These are phyloP conservation scores for Fusarium paranaense DNA, from an alignment of 2,329 filamentous ascomycete genomes.

Conservation along the genomic window DNA sequence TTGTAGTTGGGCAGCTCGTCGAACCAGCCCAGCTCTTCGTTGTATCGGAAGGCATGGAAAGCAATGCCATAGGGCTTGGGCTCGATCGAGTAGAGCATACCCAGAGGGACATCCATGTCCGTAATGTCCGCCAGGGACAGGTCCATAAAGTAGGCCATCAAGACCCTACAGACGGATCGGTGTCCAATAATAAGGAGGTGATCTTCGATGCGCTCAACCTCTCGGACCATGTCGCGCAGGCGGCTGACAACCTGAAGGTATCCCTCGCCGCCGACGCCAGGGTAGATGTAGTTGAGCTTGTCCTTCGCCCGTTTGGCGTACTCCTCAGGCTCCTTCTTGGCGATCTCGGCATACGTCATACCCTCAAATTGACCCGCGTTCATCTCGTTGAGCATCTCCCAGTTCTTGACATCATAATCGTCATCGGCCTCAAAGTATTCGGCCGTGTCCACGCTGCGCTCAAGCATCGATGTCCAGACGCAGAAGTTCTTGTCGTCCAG, in stretches of 20 bases:
- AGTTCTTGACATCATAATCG: slow-evolving; percentile 95
- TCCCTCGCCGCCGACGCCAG: slow-evolving; percentile 93
- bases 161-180: slow-evolving; percentile 88
- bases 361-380: slow-evolving; percentile 95
- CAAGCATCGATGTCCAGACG: slow-evolving; percentile 98
- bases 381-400: slow-evolving; percentile 97
- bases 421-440: slow-evolving; percentile 92
- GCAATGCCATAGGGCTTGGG: slow-evolving; percentile 98
- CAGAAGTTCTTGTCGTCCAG: slow-evolving; percentile 90
- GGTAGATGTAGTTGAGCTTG: slow-evolving; percentile 97
- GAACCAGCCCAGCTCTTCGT: slow-evolving; percentile 82
- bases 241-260: slow-evolving; percentile 98
- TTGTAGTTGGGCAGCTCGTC: slow-evolving; percentile 87
- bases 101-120: slow-evolving; percentile 91
- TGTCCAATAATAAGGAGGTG: slow-evolving; percentile 94
- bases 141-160: slow-evolving; percentile 97
- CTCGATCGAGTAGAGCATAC: slow-evolving; percentile 94
- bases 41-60: slow-evolving; percentile 95
- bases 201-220: slow-evolving; percentile 96
- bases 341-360: slow-evolving; percentile 93
- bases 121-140: slow-evolving; percentile 91
- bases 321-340: slow-evolving; percentile 80
- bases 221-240: slow-evolving; percentile 92
- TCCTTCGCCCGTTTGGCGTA: slow-evolving; percentile 82
- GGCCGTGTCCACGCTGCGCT: slow-evolving; percentile 87